Evolutionary conservation across 2,329 filamentous ascomycete species (phyloP).

Genomic region (Fusarium sp.): DNA sequence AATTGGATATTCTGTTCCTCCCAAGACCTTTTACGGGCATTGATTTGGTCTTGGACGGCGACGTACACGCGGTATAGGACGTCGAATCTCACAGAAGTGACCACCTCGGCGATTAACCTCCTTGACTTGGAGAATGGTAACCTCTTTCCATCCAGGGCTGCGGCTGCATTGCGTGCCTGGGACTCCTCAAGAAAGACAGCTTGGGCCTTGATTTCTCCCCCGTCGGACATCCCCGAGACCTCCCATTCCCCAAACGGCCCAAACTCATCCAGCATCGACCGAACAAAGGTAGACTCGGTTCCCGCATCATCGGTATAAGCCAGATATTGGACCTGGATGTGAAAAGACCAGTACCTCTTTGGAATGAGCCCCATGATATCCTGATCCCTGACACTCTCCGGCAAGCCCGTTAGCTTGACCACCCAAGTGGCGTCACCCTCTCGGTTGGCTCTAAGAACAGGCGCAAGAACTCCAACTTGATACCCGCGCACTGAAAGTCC

Average conservation of each 20-base stretch:
- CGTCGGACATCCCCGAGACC: constrained; percentile 30
- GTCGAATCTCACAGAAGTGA: constrained; percentile 55
- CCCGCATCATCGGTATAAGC: constrained; percentile 43
- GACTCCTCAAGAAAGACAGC: constrained; percentile 54
- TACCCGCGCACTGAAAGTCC: constrained; percentile 40
- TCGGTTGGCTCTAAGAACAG: background rate
- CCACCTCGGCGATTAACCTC: constrained; percentile 52
- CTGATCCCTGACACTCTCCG: background rate
- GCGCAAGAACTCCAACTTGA: constrained; percentile 24
- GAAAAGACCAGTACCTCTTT: background rate
- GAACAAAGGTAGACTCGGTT: constrained; percentile 36
- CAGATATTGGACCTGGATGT: constrained; percentile 10
- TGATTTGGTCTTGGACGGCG: constrained; percentile 47
- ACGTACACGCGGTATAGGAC: constrained; percentile 50
- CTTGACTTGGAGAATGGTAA: constrained; percentile 48
- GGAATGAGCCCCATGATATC: constrained; percentile 22
- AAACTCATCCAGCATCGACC: constrained; percentile 46
- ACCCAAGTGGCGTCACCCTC: background rate
- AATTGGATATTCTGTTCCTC: constrained; percentile 35
- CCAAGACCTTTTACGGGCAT: constrained; percentile 47
- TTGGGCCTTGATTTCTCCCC: constrained; percentile 54
- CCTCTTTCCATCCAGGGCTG: constrained; percentile 45
- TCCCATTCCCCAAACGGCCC: constrained; percentile 53
- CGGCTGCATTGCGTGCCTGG: constrained; percentile 51
- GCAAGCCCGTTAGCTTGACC: constrained; percentile 6